Evolutionary conservation across 768 basidiomycete species (phyloP).

Genomic region (Psilocybe tampanensis): DNA sequence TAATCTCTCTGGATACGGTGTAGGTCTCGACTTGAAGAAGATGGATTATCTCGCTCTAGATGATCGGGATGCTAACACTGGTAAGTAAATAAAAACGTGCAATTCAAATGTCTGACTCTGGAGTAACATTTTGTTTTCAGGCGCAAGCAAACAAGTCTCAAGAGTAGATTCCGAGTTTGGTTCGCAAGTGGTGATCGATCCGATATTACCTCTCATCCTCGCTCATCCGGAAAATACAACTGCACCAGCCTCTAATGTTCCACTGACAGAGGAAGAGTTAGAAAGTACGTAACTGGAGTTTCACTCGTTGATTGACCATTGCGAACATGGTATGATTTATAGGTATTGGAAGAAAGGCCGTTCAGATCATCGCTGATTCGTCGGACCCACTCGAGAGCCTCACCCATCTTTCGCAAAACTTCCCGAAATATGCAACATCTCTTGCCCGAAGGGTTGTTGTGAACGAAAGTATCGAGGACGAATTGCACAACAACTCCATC

Average conservation of each 20-base stretch:
- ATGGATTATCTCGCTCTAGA: slow-evolving; percentile 96
- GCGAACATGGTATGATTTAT: too few species aligned
- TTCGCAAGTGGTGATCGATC: slow-evolving; percentile 29
- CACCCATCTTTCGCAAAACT: slow-evolving; percentile 78
- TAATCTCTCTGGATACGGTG: slow-evolving; percentile 87
- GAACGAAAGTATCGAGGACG: slow-evolving; percentile 50
- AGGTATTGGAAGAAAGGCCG: slow-evolving; percentile 74
- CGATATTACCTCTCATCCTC: slow-evolving; percentile 40
- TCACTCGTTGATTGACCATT: too few species aligned
- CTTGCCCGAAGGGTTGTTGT: slow-evolving; percentile 70
- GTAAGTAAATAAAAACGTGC: slow-evolving; percentile 15
- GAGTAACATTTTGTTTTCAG: not conserved
- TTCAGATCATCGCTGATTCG: slow-evolving; percentile 74
- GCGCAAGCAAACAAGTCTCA: slow-evolving; percentile 1
- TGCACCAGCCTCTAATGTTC: slow-evolving; percentile 41
- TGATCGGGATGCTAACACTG: slow-evolving; percentile 57
- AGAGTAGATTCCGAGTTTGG: slow-evolving; percentile 28
- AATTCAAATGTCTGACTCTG: not conserved
- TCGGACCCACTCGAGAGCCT: slow-evolving; percentile 55
- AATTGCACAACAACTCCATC: slow-evolving; percentile 58
- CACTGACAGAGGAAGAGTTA: slow-evolving; percentile 57
- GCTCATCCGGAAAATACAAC: slow-evolving; percentile 39
- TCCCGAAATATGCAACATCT: slow-evolving; percentile 81
- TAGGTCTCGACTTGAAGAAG: slow-evolving; percentile 91
- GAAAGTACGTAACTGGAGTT: slow-evolving; percentile 33